Percentiles rank a stretch among this genome's conserved stretches.
These are phyloP conservation scores for Dysphania ambrosioides DNA, from an alignment of 148 eudicot species.

Conservation along the genomic window DNA sequence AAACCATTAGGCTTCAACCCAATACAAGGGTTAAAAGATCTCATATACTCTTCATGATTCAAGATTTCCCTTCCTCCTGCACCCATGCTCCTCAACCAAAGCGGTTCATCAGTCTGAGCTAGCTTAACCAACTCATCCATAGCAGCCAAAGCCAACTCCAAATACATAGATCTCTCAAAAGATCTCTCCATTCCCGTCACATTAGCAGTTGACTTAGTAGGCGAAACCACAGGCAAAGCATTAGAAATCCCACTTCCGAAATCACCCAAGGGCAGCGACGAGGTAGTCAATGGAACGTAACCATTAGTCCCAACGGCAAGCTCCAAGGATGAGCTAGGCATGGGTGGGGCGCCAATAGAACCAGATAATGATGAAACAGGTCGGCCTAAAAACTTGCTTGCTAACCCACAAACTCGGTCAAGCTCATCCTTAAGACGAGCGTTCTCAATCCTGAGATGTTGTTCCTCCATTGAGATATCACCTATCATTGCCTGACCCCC, in stretches of 20 bases:
- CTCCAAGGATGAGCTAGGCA: slow-evolving; percentile 76
- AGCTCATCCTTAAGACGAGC: slow-evolving; percentile 72
- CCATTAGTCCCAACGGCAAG: slow-evolving; percentile 75
- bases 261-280: slow-evolving; percentile 49
- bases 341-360: slow-evolving; percentile 27
- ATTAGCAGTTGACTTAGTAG: slow-evolving; percentile 35
- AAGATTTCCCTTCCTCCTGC: slow-evolving; percentile 54
- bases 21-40: slow-evolving; percentile 54
- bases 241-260: slow-evolving; percentile 56
- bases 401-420: slow-evolving; percentile 68
- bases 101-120: slow-evolving; percentile 78
- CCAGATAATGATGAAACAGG: slow-evolving; percentile 44
- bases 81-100: slow-evolving; percentile 71
- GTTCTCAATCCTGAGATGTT: slow-evolving; percentile 85
- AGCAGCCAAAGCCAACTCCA: slow-evolving; percentile 90
- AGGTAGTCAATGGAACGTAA: slow-evolving; percentile 42
- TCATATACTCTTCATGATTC: slow-evolving; percentile 73
- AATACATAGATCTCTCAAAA: slow-evolving; percentile 71
- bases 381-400: slow-evolving; percentile 80
- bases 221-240: slow-evolving; percentile 42
- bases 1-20: slow-evolving; percentile 77
- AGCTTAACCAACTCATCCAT: slow-evolving; percentile 88
- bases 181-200: slow-evolving; percentile 45
- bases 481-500: slow-evolving; percentile 93
- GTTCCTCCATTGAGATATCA: slow-evolving; percentile 82